These are phyloP conservation scores for Euptelea pleiosperma DNA, from an alignment of 164 flowering plant genomes.

Conservation along the genomic window DNA sequence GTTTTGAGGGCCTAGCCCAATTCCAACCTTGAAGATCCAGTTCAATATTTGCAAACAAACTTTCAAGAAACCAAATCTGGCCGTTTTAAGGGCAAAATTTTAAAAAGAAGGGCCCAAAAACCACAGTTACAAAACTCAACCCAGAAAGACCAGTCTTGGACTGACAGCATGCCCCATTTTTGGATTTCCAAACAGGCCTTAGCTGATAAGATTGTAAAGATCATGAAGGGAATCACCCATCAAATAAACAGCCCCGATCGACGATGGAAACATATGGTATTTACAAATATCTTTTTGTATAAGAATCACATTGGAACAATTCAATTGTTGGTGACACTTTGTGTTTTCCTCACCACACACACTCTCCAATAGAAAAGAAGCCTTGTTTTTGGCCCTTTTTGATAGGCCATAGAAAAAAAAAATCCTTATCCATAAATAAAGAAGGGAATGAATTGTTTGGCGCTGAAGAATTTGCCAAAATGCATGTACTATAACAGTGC, in stretches of 20 bases:
- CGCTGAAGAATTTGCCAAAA: neutral
- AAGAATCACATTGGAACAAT: neutral
- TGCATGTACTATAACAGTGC: neutral
- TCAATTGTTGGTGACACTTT: neutral
- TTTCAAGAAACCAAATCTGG: no score
- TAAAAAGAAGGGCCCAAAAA: no score
- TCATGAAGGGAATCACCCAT: neutral
- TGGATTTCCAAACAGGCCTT: no score
- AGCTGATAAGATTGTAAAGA: neutral
- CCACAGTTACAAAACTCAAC: no score
- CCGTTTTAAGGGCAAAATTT: no score
- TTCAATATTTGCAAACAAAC: no score
- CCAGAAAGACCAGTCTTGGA: no score
- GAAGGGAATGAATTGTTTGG: neutral
- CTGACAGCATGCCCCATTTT: no score
- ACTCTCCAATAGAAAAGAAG: neutral
- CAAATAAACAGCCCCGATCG: neutral
- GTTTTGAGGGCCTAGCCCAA: no score
- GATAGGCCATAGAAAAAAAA: neutral
- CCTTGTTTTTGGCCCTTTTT: no score
- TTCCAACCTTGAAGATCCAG: no score
- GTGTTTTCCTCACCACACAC: conserved; percentile 7
- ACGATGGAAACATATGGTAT: no score
- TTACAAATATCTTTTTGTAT: neutral
- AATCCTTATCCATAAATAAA: neutral